Percentiles rank a stretch among this genome's conserved stretches.
phyloP scores from a whole-genome alignment of 1,284 basidiomycete genomes.

The Flammula alnicola region DNA sequence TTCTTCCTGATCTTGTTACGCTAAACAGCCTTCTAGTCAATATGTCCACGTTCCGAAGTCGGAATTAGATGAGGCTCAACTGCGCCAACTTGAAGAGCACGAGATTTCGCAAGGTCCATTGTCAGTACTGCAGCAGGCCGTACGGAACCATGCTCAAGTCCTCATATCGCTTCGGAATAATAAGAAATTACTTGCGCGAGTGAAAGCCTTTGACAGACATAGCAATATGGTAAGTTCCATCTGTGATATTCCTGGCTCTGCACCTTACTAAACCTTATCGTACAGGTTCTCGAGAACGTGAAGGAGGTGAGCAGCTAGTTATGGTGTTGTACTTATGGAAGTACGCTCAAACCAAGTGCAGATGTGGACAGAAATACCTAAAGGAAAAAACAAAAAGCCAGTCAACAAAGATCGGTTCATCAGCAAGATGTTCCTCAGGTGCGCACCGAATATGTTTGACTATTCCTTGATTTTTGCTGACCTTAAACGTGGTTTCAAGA shows the following conservation, averaged over 20 bases:
- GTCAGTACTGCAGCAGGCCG: slow-evolving; percentile 97
- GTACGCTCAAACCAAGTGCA: slow-evolving; percentile 38
- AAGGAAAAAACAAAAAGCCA: slow-evolving; percentile 98
- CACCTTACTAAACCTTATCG: slow-evolving; percentile 12
- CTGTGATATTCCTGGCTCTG: not conserved
- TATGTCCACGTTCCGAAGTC: slow-evolving; percentile 97
- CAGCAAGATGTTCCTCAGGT: slow-evolving; percentile 96
- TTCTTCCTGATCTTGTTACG: slow-evolving; percentile 10
- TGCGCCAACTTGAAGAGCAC: slow-evolving; percentile 95
- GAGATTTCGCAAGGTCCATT: slow-evolving; percentile 97
- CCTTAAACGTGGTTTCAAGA: slow-evolving; percentile 41
- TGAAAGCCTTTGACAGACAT: slow-evolving; percentile 99
- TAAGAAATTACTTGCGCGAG: slow-evolving; percentile 96
- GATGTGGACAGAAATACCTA: slow-evolving; percentile 99
- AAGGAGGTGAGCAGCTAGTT: slow-evolving; percentile 73
- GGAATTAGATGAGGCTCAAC: slow-evolving; percentile 95
- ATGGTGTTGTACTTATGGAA: not conserved
- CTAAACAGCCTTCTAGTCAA: slow-evolving; percentile 64
- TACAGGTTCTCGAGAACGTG: slow-evolving; percentile 91
- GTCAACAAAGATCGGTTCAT: slow-evolving; percentile 99
- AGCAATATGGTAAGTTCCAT: slow-evolving; percentile 85
- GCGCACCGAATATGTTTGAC: slow-evolving; percentile 33
- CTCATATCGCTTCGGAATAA: slow-evolving; percentile 98
- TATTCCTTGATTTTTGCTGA: not conserved
- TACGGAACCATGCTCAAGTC: slow-evolving; percentile 97